phyloP scores from a whole-genome alignment of 2,329 filamentous ascomycete species.

The Chaetothyriales sp. region DNA sequence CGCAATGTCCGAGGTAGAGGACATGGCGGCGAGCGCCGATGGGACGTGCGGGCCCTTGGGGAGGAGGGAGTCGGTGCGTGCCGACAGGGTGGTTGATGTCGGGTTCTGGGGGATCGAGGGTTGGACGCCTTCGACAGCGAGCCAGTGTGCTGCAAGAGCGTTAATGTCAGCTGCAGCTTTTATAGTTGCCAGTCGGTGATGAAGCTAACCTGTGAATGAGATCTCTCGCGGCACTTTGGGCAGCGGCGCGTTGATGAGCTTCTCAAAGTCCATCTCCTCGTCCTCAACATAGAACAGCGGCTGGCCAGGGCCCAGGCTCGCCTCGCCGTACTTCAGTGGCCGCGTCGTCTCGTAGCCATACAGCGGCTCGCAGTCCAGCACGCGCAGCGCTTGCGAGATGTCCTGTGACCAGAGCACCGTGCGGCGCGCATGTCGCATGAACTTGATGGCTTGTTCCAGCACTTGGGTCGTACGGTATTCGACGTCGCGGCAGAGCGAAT shows the following conservation, averaged over 20 bases:
- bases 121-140: conserved; percentile 93
- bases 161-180: neutral
- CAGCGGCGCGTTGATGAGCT: conserved; percentile 89
- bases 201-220: conserved; percentile 63
- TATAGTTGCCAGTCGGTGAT: neutral
- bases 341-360: conserved; percentile 80
- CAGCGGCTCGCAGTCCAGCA: conserved; percentile 74
- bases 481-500: conserved; percentile 80
- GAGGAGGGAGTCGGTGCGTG: conserved; percentile 62
- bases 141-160: conserved; percentile 63
- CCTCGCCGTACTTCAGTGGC: conserved; percentile 82
- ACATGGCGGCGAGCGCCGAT: conserved; percentile 57
- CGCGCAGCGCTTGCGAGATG: conserved; percentile 68
- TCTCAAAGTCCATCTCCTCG: conserved; percentile 97
- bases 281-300: conserved; percentile 95
- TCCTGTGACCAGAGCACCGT: conserved; percentile 83
- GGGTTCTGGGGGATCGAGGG: conserved; percentile 95
- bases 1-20: neutral
- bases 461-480: conserved; percentile 92
- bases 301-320: conserved; percentile 82
- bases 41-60: conserved; percentile 47
- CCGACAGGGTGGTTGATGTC: conserved; percentile 63
- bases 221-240: conserved; percentile 91
- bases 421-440: conserved; percentile 83
- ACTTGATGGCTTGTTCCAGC: conserved; percentile 83